Base-by-base conservation (phyloP, 805 yeast species). In the Myxozyma udenii region DNA sequence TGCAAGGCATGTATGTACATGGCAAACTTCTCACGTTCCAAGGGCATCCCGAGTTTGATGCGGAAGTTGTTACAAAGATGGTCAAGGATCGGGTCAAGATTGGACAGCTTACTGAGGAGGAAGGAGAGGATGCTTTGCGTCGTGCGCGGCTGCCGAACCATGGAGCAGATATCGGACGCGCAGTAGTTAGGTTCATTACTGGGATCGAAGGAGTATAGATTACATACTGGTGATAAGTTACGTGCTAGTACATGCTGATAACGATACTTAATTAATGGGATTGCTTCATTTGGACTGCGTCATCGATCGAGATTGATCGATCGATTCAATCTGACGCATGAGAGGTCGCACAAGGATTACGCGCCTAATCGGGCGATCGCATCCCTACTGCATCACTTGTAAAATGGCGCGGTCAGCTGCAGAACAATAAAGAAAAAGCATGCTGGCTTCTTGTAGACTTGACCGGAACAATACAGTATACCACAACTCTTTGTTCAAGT, bases 31-130 rank as follows among this genome's bases (percentile, higher is more conserved):
- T 89, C 21, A 79, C 93, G 0, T 78, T 88, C 60, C 97, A 89
- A 67, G 96, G 96, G 0, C 97, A 89, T 63, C 96, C 96, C 0
- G 96, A 89, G 65, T 89, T 86, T 62, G 63, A 66, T 25, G 56
- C 61, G 18, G 61, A 64, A 2, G 62, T 65, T 18, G 67, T 61
- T 44, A 68, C 70, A 46, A 62, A 62, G 45, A 62, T 64, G 37
- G 56, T 65, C 16, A 65, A 68, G 43, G 37, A 28, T n/a, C 43
- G 23, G 22, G 33, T 32, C n/a, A 38, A 22, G 25, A n/a, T 19
- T 19, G 52, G 55, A 5, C 39, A 18, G 12, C n/a, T 54, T 11
- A 26, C 35, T 4, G 52, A 47, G 6, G 45, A 41, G 23, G 41
- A 43, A 14, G 50, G 39, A 4, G 37, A 39, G 23, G 60, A 61